Conservation (phyloP, 192 early-diverging fungal genomes). For the Podila epigama region DNA sequence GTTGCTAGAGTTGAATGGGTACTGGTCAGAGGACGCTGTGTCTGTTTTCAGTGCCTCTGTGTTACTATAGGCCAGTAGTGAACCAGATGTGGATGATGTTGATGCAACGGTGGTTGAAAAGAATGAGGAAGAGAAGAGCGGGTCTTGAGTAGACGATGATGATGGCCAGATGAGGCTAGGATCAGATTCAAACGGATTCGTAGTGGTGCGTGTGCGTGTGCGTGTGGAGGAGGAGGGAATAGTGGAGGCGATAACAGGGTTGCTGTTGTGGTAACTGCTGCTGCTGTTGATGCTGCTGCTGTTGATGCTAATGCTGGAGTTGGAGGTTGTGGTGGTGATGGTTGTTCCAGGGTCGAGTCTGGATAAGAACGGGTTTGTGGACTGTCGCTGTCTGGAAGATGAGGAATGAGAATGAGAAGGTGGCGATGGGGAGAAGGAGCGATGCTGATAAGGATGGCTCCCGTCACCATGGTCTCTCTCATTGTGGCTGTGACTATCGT, state of each 20-base stretch:
- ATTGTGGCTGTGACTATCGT: no score
- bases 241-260: no score
- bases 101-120: background rate
- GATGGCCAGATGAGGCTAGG: background rate
- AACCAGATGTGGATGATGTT: background rate
- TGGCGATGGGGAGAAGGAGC: background rate
- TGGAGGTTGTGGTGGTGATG: background rate
- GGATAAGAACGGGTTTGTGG: background rate
- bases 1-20: background rate
- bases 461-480: background rate
- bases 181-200: background rate
- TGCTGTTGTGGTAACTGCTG: no score
- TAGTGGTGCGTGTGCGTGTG: background rate
- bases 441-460: background rate
- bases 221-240: no score
- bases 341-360: background rate
- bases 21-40: background rate
- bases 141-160: background rate
- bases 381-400: background rate
- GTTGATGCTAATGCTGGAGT: background rate
- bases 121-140: conserved; percentile 6
- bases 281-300: background rate
- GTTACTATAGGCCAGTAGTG: background rate
- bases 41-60: background rate
- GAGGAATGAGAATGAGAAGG: background rate